These are phyloP conservation scores for Suhomyces coccinellae DNA, from an alignment of 1,139 yeast species.

Conservation along the genomic window DNA sequence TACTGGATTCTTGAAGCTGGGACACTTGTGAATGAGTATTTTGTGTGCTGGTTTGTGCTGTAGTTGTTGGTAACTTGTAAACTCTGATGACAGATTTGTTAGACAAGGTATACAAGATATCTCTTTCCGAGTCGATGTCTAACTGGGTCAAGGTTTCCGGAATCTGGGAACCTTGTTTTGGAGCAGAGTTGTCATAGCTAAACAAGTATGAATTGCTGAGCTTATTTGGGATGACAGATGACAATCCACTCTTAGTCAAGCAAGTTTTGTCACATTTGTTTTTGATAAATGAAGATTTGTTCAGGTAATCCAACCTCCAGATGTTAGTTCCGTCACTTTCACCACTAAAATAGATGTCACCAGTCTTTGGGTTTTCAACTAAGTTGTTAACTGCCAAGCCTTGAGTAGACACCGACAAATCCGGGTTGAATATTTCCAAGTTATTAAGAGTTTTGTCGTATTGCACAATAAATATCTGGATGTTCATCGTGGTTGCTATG, in stretches of 20 bases:
- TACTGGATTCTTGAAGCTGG: slow-evolving; percentile 39
- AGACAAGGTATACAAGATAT: slow-evolving; percentile 77
- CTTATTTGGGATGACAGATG: slow-evolving; percentile 56
- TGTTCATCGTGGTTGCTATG: slow-evolving; percentile 77
- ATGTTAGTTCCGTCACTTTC: slow-evolving; percentile 73
- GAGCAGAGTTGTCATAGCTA: slow-evolving; percentile 23
- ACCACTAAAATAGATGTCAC: slow-evolving; percentile 83
- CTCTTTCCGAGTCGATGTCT: slow-evolving; percentile 74
- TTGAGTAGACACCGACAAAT: slow-evolving; percentile 73
- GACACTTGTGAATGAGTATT: slow-evolving; percentile 22
- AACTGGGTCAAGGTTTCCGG: slow-evolving; percentile 66
- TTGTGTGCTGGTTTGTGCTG: slow-evolving; percentile 20
- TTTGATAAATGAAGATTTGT: slow-evolving; percentile 83
- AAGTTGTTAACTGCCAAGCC: slow-evolving; percentile 75
- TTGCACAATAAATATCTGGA: slow-evolving; percentile 75
- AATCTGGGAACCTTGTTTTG: slow-evolving; percentile 17
- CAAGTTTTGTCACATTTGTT: slow-evolving; percentile 83
- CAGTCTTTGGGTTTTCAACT: slow-evolving; percentile 58
- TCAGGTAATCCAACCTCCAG: slow-evolving; percentile 88
- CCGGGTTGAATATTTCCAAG: slow-evolving; percentile 77
- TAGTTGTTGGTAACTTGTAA: slow-evolving; percentile 48
- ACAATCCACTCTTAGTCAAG: slow-evolving; percentile 66
- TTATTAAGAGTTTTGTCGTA: slow-evolving; percentile 50
- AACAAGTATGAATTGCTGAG: slow-evolving; percentile 48
- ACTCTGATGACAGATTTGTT: slow-evolving; percentile 81